These are phyloP conservation scores for Strobilomyces dryophilus DNA, from an alignment of 768 basidiomycete species.

Conservation along the genomic window DNA sequence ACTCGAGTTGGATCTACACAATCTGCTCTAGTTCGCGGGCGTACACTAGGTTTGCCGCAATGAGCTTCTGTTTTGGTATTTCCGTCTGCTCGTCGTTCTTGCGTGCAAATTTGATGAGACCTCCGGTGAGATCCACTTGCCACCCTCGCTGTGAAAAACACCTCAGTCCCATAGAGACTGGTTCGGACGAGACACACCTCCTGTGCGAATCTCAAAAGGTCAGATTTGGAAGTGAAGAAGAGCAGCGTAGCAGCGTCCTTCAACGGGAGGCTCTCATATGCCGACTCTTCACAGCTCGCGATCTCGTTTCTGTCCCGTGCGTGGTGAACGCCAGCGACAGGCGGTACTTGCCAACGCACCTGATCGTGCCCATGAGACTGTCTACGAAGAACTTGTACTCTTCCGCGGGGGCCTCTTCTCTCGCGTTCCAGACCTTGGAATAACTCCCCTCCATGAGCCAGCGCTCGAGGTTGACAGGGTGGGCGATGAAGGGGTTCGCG, in stretches of 20 bases:
- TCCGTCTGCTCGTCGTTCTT: slow-evolving; percentile 81
- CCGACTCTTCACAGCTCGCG: slow-evolving; percentile 91
- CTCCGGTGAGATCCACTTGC: slow-evolving; percentile 71
- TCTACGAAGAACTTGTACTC: slow-evolving; percentile 96
- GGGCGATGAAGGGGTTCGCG: slow-evolving; percentile 70
- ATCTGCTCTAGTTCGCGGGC: slow-evolving; percentile 91
- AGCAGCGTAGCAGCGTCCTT: slow-evolving; percentile 87
- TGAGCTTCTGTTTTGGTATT: slow-evolving; percentile 82
- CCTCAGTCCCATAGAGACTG: background rate
- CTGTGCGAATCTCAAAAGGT: slow-evolving; percentile 78
- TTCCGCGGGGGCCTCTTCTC: slow-evolving; percentile 86
- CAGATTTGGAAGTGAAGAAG: slow-evolving; percentile 83
- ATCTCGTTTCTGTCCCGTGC: slow-evolving; percentile 76
- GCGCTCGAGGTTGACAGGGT: slow-evolving; percentile 88
- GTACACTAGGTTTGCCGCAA: slow-evolving; percentile 70
- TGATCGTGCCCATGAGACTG: slow-evolving; percentile 89
- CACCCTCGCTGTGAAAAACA: slow-evolving; percentile 61
- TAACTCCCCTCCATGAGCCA: slow-evolving; percentile 99
- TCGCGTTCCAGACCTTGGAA: slow-evolving; percentile 95
- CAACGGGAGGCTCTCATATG: slow-evolving; percentile 87
- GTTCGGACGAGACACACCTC: slow-evolving; percentile 44
- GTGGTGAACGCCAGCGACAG: slow-evolving; percentile 2
- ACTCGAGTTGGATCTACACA: slow-evolving; percentile 45
- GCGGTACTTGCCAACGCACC: slow-evolving; percentile 43
- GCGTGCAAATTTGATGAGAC: slow-evolving; percentile 71